Evolutionary conservation across 2,329 filamentous ascomycete genomes (phyloP).

Genomic region (Coniella vitis): DNA sequence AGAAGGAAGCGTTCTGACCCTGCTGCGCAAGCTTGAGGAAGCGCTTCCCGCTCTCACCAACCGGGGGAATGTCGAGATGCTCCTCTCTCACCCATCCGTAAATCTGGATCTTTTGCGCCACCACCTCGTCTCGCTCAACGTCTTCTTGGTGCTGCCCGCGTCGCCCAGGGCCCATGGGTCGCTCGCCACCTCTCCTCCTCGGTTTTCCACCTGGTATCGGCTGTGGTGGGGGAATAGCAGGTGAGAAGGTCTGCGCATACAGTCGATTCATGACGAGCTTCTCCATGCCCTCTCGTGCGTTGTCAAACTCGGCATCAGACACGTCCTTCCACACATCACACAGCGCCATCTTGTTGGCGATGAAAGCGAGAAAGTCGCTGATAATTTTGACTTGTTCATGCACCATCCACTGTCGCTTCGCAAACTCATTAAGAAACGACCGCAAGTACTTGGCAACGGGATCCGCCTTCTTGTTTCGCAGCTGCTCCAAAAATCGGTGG

Average conservation of each 20-base stretch:
- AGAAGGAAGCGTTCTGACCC: conserved; percentile 40
- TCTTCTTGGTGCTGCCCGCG: conserved; percentile 96
- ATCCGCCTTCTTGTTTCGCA: conserved; percentile 95
- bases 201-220: conserved; percentile 63
- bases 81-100: conserved; percentile 93
- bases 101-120: conserved; percentile 93
- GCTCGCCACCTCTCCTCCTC: conserved; percentile 61
- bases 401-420: conserved; percentile 98
- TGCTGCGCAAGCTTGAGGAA: conserved; percentile 88
- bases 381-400: conserved; percentile 99
- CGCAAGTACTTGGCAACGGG: conserved; percentile 93
- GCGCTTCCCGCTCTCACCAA: conserved; percentile 78
- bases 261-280: conserved; percentile 98
- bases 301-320: conserved; percentile 95
- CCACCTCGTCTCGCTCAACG: conserved; percentile 90
- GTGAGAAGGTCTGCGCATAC: conserved; percentile 93
- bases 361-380: conserved; percentile 90
- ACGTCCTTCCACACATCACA: conserved; percentile 97
- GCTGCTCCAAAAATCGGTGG: conserved; percentile 90
- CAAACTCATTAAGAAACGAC: conserved; percentile 90
- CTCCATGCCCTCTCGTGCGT: conserved; percentile 97
- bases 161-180: conserved; percentile 70
- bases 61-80: conserved; percentile 83
- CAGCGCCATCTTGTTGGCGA: conserved; percentile 94
- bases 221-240: conserved; percentile 77